Conservation (phyloP, 83 land plant genomes). For the Isoetes engelmannii region DNA sequence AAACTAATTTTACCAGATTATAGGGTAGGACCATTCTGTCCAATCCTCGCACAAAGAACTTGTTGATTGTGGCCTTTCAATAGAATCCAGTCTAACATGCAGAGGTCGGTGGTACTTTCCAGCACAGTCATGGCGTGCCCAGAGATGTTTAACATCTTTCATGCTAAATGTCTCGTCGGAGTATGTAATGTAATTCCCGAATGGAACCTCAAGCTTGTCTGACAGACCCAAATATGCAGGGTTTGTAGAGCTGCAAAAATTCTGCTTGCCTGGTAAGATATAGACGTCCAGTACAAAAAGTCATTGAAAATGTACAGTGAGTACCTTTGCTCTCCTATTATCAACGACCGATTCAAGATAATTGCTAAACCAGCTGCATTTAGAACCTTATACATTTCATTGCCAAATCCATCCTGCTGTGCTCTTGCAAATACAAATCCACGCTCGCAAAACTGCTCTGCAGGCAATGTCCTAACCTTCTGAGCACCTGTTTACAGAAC, state of each 20-base stretch:
- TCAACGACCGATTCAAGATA: constrained; percentile 81
- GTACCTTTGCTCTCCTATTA: constrained; percentile 84
- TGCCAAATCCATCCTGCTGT: constrained; percentile 85
- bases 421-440: constrained; percentile 77
- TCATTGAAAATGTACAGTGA: neutral
- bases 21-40: constrained; percentile 66
- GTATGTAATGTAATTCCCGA: constrained; percentile 70
- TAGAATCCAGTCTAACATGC: constrained; percentile 60
- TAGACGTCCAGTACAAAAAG: neutral
- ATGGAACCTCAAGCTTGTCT: constrained; percentile 38
- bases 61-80: constrained; percentile 43
- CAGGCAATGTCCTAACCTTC: constrained; percentile 49
- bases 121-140: constrained; percentile 59
- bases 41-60: constrained; percentile 73
- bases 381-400: constrained; percentile 87
- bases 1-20: constrained; percentile 55
- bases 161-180: constrained; percentile 60
- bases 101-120: constrained; percentile 47
- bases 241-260: constrained; percentile 15
- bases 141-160: constrained; percentile 69
- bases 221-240: constrained; percentile 22
- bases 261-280: neutral
- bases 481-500: constrained; percentile 27
- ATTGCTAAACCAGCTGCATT: constrained; percentile 73
- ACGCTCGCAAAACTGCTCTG: constrained; percentile 62